phyloP scores from a whole-genome alignment of 2,329 filamentous ascomycete genomes.

The Ceratocystis alfenasii region DNA sequence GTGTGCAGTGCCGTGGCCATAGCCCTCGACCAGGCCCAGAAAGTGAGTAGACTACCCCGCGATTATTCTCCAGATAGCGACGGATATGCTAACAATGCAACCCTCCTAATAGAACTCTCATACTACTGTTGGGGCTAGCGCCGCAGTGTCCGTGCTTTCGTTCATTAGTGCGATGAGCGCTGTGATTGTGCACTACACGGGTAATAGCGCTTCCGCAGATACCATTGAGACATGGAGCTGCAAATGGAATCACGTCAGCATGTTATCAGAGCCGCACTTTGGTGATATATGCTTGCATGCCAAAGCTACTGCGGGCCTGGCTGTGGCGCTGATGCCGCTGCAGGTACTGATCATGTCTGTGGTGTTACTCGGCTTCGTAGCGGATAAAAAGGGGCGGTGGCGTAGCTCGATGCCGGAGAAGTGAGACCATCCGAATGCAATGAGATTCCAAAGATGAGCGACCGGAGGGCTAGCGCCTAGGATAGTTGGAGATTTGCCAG shows the following conservation, averaged over 20 bases:
- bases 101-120: constrained; percentile 23
- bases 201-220: background rate
- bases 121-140: constrained; percentile 14
- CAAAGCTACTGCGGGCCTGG: constrained; percentile 42
- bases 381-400: constrained; percentile 6
- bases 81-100: background rate
- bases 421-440: background rate
- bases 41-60: constrained; percentile 35
- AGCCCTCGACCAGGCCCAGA: constrained; percentile 36
- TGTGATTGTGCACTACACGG: constrained; percentile 30
- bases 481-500: background rate
- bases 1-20: constrained; percentile 39
- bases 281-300: constrained; percentile 45
- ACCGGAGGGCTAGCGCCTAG: background rate
- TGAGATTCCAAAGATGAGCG: background rate
- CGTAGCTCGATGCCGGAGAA: background rate
- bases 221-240: constrained; percentile 52
- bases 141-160: constrained; percentile 45
- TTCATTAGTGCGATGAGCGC: constrained; percentile 41
- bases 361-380: constrained; percentile 31
- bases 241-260: constrained; percentile 44
- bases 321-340: constrained; percentile 45
- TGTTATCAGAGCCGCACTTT: constrained; percentile 43
- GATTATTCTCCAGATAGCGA: background rate
- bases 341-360: constrained; percentile 39